Evolutionary conservation across 2,329 filamentous ascomycete genomes (phyloP), one percentile per base, ranked within the genome.

Genomic region (Pseudocercospora cruenta): DNA sequence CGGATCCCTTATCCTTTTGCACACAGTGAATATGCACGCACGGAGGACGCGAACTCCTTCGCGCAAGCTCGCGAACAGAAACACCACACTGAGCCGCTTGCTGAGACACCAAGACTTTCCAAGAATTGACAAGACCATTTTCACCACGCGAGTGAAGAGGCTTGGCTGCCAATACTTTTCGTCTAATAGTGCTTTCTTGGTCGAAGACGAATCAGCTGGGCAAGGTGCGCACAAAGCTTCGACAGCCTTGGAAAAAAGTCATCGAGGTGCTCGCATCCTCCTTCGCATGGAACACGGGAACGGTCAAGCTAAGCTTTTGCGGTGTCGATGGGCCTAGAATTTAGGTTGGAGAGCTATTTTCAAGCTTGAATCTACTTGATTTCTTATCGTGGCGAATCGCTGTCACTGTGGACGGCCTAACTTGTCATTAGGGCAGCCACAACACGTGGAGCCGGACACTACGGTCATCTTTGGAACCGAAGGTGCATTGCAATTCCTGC

Each of bases 281-380:
- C 49, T 22, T 19, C 49, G 22, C 49, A 24, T 24, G 24, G 49
- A 19, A 10, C 49, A 53, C 22, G 51, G 51, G 24, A 55, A 16
- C 16, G 26, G 51, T 55, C 51, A 55, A 19, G 51, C 51, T 55
- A 66, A 66, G 64, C 64, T 66, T 66, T 63, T 55, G 21, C 63
- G 24, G 58, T 33, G 33, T 49, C 53, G 57, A 43, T 39, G 26
- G 58, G 49, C 49, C 49, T 61, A 31, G 33, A 31, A 19, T 45
- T 66, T 66, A 54, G 61, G 55, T 39, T 63, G 43, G 19, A 58
- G 60, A 65, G 64, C 64, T 66, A 66, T 60, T 62, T 63, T 66
- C 54, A 66, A 66, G 64, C 64, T 55, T 55, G 51, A 43, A 7
- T 43, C 39, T 43, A 16, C 16, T 43, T 43, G 16, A 19, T 8